Base-by-base conservation (phyloP, 177 flowering plant species). In the Vitis hybrid region DNA sequence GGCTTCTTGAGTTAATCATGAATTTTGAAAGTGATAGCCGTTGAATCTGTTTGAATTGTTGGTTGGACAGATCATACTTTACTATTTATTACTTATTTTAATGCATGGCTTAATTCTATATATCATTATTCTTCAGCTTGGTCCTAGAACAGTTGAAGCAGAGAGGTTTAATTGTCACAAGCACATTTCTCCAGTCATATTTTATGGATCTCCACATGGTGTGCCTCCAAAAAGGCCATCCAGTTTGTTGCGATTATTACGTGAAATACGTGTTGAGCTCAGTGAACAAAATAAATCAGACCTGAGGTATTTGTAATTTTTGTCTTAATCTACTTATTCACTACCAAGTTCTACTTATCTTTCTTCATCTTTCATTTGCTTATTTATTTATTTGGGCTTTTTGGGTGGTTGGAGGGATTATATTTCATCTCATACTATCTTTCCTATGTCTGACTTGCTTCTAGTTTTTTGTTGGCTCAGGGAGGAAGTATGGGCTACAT, bases 181-280 rank as follows among this genome's bases (percentile, higher is more conserved):
- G 79, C 89, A 84, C 67, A 73, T 91, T 19, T 90, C 98, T 76
- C 99, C 97, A 2, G 80, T 89, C 58, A 84, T 95, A 19, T 95
- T 94, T 73, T 95, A 95, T 75, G 99, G 99, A 51, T 91, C 98
- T 60, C 98, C 98, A 46, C 79, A 83, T 72, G 99, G 97, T 6
- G 90, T 90, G 46, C 98, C 96, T 69, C 88, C 97, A 3, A 95
- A 93, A 73, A 87, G 86, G 69, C 98, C 95, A 64, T 78, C 80
- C 54, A 82, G 92, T 68, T 79, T 93, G 66, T 76, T 89, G 79
- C 82, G 87, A 55, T 79, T 95, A 72, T 79, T 93, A 61, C 83
- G 66, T 75, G 93, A 95, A 75, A 90, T 91, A 62, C 91, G 78
- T 52, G 70, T 79, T 73, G 99, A 93, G 78, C 87, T 89, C 63